Base-by-base conservation (phyloP, 192 early-diverging fungal species). In the Oehlia diaphana region DNA sequence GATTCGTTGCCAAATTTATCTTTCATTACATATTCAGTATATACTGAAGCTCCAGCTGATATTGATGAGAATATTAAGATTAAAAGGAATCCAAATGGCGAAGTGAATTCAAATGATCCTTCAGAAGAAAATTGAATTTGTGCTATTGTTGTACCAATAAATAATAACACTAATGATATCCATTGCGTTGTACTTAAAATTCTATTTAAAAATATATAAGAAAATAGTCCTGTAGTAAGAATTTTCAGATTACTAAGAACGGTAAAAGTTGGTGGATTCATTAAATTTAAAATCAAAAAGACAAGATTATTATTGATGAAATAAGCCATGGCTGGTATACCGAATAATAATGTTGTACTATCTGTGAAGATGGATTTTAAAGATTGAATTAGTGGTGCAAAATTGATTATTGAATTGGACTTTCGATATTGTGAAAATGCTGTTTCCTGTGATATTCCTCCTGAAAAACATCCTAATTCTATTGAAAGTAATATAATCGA, bases 11-110 rank as follows among this genome's bases (percentile, higher is more conserved):
- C 76, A 39, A 84, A 84, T 42, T 74, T 75, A 37, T 84, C 79
- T 35, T 82, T 84, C 84, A 84, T 84, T 72, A 84, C 81, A 76
- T 82, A 84, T 72, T 84, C 84, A 35, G 84, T 82, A 39, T 81
- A 84, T 3, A 84, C 84, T 10, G 81, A 82, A 7, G 84, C 84
- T 14, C 64, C 71, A 1, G 81, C 84, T 2, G 84, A 84, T 26
- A 84, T 77, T 4, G 81, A 80, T 26, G 79, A 81, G 53, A 84
- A 82, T 14, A 84, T 49, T 69, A 84, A 47, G 75, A 82, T 84
- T 42, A 84, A 63, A 31, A 82, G 62, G 39, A 84, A 82, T 23
- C 81, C 84, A 33, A 72, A 44, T 84, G 81, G 2, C 63, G 82
- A n/a, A 76, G 80, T 26, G 75, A 82, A 13, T 74, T 73, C 6